Conservation (phyloP, 2,329 filamentous ascomycete species). For the Trichothecium sympodiale region DNA sequence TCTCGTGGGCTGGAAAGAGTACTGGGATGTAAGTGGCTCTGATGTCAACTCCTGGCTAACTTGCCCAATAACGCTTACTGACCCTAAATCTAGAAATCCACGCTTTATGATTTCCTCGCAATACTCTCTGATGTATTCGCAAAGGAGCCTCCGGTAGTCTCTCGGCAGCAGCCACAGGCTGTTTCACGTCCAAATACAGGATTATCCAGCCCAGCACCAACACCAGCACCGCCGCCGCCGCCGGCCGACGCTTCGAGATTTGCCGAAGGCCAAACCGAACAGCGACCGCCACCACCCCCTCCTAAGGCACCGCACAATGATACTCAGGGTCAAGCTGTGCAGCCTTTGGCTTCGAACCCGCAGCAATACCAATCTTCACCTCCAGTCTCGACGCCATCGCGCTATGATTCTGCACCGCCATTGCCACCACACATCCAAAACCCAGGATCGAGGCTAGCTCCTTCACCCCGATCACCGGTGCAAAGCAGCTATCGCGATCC, state of each 20-base stretch:
- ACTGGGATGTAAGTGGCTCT: constrained; percentile 64
- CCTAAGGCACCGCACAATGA: constrained; percentile 37
- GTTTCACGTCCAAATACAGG: constrained; percentile 17
- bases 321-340: constrained; percentile 9
- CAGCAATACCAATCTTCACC: constrained; percentile 7
- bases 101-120: constrained; percentile 68
- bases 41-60: too few species aligned
- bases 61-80: background rate
- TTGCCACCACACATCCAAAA: constrained; percentile 23
- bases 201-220: constrained; percentile 6
- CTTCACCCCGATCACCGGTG: background rate
- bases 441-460: constrained; percentile 2
- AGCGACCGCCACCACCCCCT: constrained; percentile 37
- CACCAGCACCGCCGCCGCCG: constrained; percentile 37
- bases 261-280: constrained; percentile 15
- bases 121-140: constrained; percentile 81
- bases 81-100: constrained; percentile 57
- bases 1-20: constrained; percentile 76
- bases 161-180: constrained; percentile 45
- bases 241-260: constrained; percentile 51
- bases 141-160: constrained; percentile 85
- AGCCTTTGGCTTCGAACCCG: too few species aligned
- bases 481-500: background rate
- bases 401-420: constrained; percentile 37
- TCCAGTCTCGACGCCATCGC: constrained; percentile 17